Conservation (phyloP, 495 filamentous ascomycete genomes). For the Cairneyella variabilis region DNA sequence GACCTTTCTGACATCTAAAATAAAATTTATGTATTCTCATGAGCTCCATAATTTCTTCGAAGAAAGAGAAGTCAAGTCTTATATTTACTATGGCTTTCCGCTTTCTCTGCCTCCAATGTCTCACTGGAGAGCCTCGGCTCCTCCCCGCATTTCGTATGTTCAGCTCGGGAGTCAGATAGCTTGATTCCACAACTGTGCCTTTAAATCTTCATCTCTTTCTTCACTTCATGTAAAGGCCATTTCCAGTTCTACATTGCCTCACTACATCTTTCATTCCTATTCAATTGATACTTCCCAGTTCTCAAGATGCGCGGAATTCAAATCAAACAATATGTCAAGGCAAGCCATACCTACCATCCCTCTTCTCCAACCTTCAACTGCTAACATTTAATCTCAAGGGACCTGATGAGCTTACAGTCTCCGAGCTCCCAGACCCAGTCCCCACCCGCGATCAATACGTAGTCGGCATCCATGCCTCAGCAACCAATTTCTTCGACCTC, state of each 20-base stretch:
- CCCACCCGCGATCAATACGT: slow-evolving; percentile 74
- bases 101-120: too few species aligned
- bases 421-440: slow-evolving; percentile 65
- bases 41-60: neutral
- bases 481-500: slow-evolving; percentile 89
- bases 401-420: slow-evolving; percentile 73
- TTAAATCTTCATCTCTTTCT: too few species aligned
- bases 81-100: too few species aligned
- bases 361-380: neutral
- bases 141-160: slow-evolving; percentile 4
- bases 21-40: too few species aligned
- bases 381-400: slow-evolving; percentile 43
- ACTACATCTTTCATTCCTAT: neutral
- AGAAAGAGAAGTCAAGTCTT: neutral
- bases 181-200: too few species aligned
- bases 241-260: neutral
- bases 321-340: slow-evolving; percentile 78
- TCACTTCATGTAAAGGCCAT: too few species aligned
- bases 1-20: too few species aligned
- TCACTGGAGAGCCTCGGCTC: slow-evolving; percentile 14
- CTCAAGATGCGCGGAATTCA: slow-evolving; percentile 77
- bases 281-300: neutral
- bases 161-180: too few species aligned
- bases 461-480: slow-evolving; percentile 81
- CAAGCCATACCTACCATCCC: slow-evolving; percentile 25